Base-by-base conservation (phyloP, 257 asterid genomes). In the Capsicum baccatum region DNA sequence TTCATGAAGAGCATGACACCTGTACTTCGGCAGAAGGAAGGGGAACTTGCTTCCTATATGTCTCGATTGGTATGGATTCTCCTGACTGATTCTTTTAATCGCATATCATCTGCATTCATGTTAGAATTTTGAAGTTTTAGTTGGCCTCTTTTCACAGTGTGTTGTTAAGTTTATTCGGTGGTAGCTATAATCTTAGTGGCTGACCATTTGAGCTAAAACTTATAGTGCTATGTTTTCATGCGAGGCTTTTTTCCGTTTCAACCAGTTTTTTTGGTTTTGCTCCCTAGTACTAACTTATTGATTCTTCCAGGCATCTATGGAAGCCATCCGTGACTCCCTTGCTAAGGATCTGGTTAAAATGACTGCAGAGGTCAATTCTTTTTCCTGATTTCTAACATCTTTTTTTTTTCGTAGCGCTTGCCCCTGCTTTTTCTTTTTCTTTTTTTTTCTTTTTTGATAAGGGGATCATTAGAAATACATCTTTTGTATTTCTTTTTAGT, bases 321-420 rank as follows among this genome's bases (percentile, higher is more conserved):
- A 95, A 89, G 91, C 99, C 80, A 93, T 97, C 81, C 99, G 99
- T 10, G 97, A 97, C 91, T 97, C 99, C 79, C 97, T 97, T 84
- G 96, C 99, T 9, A 98, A 97, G 94, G 99, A 97, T 91, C 89
- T 97, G 86, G 99, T 97, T 83, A 97, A 95, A 86, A 86, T 97
- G 97, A 97, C 98, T 0, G 99, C 96, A 76, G 92, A 94, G 92
- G 99, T 95, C 83, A 88, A 89, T 79, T 83, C 37, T 62, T 16
- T 17, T 15, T 48, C 70, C 55, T 52, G 10, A 19, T 6, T 80
- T 57, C 82, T 68, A 48, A 58, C 44, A 80, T 48, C 21, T 52
- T 68, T 68, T 68, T 52, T 57, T 33, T 64, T 54, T 58, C 33
- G 78, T 12, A 55, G 50, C 9, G 15, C 44, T 84, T 42, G 67